Evolutionary conservation across 2,329 filamentous ascomycete genomes (phyloP).

Genomic region (Fusarium agapanthi): DNA sequence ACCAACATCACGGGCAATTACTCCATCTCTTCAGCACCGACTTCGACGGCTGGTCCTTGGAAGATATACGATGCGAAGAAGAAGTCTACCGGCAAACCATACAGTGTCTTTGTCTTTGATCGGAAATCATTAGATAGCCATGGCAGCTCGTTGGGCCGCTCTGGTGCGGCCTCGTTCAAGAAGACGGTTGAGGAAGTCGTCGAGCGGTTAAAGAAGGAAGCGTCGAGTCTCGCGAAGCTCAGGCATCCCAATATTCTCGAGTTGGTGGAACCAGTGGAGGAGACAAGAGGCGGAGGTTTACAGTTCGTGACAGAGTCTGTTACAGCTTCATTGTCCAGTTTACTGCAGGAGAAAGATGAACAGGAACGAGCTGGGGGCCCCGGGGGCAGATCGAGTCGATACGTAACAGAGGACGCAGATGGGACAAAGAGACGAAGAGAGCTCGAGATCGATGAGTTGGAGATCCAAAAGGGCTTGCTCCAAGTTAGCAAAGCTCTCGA

Average conservation of each 20-base stretch:
- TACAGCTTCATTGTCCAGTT: slow-evolving; percentile 83
- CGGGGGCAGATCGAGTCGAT: slow-evolving; percentile 77
- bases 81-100: slow-evolving; percentile 89
- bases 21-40: slow-evolving; percentile 76
- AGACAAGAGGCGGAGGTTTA: slow-evolving; percentile 87
- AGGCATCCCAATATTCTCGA: slow-evolving; percentile 93
- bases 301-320: slow-evolving; percentile 97
- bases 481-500: slow-evolving; percentile 95
- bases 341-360: slow-evolving; percentile 89
- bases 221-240: slow-evolving; percentile 84
- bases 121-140: slow-evolving; percentile 80
- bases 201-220: slow-evolving; percentile 90
- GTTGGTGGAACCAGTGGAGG: slow-evolving; percentile 92
- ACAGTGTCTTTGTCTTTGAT: slow-evolving; percentile 95
- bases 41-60: slow-evolving; percentile 90
- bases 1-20: slow-evolving; percentile 94
- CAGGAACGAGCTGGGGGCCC: slow-evolving; percentile 76
- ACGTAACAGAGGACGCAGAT: slow-evolving; percentile 81
- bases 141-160: slow-evolving; percentile 50
- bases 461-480: slow-evolving; percentile 94
- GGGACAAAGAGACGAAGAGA: slow-evolving; percentile 78
- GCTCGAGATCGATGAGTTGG: slow-evolving; percentile 93
- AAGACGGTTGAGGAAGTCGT: slow-evolving; percentile 88
- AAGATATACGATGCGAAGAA: slow-evolving; percentile 98
- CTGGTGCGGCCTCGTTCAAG: slow-evolving; percentile 73